These are phyloP conservation scores for Globisporangium iwayamae DNA, from an alignment of 352 stramenopile genomes.

Conservation along the genomic window DNA sequence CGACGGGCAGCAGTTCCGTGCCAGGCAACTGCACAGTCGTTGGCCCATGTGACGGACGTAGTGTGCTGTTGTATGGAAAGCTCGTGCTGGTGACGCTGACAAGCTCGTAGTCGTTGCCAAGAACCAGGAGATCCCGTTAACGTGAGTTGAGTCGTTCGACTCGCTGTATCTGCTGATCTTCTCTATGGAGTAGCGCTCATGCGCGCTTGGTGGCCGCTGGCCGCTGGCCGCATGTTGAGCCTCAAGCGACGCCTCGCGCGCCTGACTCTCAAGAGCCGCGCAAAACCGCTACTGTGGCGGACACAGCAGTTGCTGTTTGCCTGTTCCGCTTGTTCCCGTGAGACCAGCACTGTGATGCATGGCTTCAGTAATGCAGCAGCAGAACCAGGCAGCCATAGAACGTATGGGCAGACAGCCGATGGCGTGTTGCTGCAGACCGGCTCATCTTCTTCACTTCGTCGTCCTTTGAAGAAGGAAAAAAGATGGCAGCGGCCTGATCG, in stretches of 20 bases:
- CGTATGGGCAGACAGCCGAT: no score
- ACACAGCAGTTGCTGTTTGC: not conserved
- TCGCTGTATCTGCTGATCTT: not conserved
- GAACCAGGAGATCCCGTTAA: not conserved
- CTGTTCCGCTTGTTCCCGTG: no score
- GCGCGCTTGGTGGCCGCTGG: no score
- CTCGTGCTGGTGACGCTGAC: not conserved
- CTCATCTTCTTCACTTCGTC: no score
- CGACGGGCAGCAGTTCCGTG: slow-evolving; percentile 7
- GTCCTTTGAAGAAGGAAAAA: no score
- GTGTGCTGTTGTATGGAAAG: not conserved
- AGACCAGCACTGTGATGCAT: no score
- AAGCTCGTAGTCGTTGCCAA: not conserved
- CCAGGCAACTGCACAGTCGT: slow-evolving; percentile 22
- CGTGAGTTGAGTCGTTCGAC: not conserved
- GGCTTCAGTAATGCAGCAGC: no score
- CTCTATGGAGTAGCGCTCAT: not conserved
- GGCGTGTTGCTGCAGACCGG: no score
- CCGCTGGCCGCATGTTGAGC: not conserved
- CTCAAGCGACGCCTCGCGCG: not conserved
- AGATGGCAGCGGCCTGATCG: no score
- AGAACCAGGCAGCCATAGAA: no score
- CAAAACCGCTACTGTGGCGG: slow-evolving; percentile 3
- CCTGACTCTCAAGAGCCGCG: not conserved
- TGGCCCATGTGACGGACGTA: slow-evolving; percentile 25